Evolutionary conservation across 805 yeast genomes (phyloP).

Genomic region (Yamadazyma paraphyllophila): DNA sequence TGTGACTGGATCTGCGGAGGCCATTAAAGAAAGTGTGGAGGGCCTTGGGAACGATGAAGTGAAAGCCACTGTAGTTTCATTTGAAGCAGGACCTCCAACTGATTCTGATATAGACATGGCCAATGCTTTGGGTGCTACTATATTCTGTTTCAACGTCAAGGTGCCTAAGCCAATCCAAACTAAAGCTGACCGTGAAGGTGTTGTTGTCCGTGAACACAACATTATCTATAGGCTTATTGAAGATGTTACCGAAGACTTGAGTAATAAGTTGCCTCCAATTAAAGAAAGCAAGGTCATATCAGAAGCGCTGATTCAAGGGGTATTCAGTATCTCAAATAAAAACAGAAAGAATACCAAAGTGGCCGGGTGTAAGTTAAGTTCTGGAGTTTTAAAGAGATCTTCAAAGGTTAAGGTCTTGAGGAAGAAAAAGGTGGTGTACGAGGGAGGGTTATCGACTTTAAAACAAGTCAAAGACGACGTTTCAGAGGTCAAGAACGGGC

Average conservation of each 20-base stretch:
- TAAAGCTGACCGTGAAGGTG: slow-evolving; percentile 56
- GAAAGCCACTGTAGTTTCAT: slow-evolving; percentile 59
- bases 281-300: slow-evolving; percentile 65
- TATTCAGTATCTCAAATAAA: slow-evolving; percentile 67
- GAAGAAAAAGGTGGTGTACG: slow-evolving; percentile 42
- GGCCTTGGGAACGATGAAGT: slow-evolving; percentile 89
- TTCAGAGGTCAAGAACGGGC: slow-evolving; percentile 73
- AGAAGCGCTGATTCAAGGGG: slow-evolving; percentile 64
- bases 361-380: slow-evolving; percentile 83
- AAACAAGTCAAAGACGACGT: slow-evolving; percentile 83
- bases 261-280: slow-evolving; percentile 59
- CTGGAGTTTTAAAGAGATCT: slow-evolving; percentile 65
- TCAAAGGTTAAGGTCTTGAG: slow-evolving; percentile 58
- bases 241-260: slow-evolving; percentile 66
- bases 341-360: slow-evolving; percentile 53
- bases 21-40: slow-evolving; percentile 76
- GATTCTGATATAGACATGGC: slow-evolving; percentile 43
- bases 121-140: slow-evolving; percentile 52
- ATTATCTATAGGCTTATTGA: slow-evolving; percentile 89
- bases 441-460: slow-evolving; percentile 68
- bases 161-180: slow-evolving; percentile 61
- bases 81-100: slow-evolving; percentile 77
- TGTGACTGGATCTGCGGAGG: slow-evolving; percentile 93
- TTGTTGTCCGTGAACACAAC: slow-evolving; percentile 62
- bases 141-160: slow-evolving; percentile 75